Conservation (phyloP, 371 early-diverging fungal species). For the Dichotomocladium elegans region DNA sequence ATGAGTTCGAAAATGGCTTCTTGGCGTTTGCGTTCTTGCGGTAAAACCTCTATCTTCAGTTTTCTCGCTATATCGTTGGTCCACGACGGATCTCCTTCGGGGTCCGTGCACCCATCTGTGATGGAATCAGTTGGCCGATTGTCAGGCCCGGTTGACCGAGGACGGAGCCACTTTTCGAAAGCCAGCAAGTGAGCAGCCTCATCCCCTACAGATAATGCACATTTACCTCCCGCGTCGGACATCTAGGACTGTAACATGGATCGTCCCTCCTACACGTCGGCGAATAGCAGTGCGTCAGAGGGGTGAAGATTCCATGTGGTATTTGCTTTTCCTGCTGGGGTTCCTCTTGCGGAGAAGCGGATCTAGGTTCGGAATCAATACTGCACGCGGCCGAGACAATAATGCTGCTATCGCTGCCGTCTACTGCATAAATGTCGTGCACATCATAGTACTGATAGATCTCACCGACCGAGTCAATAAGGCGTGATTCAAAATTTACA, state of each 20-base stretch:
- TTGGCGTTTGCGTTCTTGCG: constrained; percentile 83
- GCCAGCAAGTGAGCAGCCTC: too few species aligned
- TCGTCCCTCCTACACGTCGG: constrained; percentile 72
- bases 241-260: constrained; percentile 78
- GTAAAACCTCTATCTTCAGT: too few species aligned
- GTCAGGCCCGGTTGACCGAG: too few species aligned
- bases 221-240: constrained; percentile 46
- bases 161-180: too few species aligned
- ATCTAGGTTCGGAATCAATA: not conserved
- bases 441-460: constrained; percentile 66
- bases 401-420: constrained; percentile 7
- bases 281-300: constrained; percentile 44
- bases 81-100: too few species aligned
- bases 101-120: too few species aligned
- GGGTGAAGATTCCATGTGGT: constrained; percentile 41
- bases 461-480: constrained; percentile 70
- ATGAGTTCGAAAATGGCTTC: constrained; percentile 91
- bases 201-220: too few species aligned
- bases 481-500: constrained; percentile 69
- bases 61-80: too few species aligned
- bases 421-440: not conserved
- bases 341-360: not conserved
- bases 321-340: not conserved
- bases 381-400: constrained; percentile 3
- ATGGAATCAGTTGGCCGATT: too few species aligned